Evolutionary conservation across 1,284 basidiomycete species (phyloP).

Genomic region (Singerocomus inundabilis): DNA sequence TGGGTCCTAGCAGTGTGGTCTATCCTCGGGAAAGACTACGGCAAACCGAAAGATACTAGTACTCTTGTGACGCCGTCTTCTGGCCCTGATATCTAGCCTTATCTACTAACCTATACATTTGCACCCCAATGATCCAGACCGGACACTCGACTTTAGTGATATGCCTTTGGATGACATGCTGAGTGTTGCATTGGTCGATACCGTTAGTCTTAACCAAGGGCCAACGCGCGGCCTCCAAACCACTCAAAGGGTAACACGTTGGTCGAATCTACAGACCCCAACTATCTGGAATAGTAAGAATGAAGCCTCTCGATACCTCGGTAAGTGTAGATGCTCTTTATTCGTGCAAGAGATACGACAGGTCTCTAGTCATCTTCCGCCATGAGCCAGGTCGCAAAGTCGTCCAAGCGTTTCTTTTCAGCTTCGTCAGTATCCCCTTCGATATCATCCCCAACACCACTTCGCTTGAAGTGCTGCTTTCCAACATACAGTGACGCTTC

Average conservation of each 20-base stretch:
- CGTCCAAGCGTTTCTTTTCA: slow-evolving; percentile 82
- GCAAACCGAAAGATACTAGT: not conserved
- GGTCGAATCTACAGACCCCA: no score
- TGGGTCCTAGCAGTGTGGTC: not conserved
- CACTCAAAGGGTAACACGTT: no score
- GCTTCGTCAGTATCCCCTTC: slow-evolving; percentile 65
- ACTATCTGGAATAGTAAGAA: no score
- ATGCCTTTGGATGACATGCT: no score
- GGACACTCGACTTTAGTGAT: no score
- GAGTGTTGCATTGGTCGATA: no score
- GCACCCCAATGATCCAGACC: no score
- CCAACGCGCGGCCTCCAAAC: no score
- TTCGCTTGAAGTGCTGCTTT: slow-evolving; percentile 79
- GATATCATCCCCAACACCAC: slow-evolving; percentile 57
- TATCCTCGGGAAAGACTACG: not conserved
- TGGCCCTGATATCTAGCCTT: no score
- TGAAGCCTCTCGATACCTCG: not conserved
- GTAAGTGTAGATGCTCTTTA: slow-evolving; percentile 4
- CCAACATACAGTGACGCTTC: slow-evolving; percentile 81
- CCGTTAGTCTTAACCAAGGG: no score
- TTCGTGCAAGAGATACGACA: slow-evolving; percentile 1
- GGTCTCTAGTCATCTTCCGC: slow-evolving; percentile 59
- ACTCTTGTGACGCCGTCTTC: no score
- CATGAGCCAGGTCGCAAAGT: slow-evolving; percentile 87
- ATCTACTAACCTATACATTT: no score